Conservation (phyloP, 305 asterid species). For the Nicotiana rustica region DNA sequence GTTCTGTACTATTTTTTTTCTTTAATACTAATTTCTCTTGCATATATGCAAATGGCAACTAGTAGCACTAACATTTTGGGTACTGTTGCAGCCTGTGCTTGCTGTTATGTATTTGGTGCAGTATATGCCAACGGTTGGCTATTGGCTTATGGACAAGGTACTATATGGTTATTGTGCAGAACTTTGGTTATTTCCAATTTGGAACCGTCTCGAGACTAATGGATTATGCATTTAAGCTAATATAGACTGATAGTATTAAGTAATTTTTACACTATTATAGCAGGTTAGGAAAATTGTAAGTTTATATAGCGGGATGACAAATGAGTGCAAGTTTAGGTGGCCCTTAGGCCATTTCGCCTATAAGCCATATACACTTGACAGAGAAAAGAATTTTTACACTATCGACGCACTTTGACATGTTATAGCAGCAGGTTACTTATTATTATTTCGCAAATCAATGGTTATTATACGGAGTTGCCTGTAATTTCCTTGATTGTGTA, state of each 20-base stretch:
- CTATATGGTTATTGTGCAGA: constrained; percentile 10
- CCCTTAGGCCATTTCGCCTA: too few relatives aligned
- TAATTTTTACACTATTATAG: neutral
- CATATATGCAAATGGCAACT: neutral
- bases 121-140: constrained; percentile 81
- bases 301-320: too few relatives aligned
- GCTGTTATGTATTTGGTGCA: constrained; percentile 91
- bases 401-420: constrained; percentile 6
- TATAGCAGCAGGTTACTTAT: neutral
- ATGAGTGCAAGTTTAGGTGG: too few relatives aligned
- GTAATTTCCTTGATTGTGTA: neutral
- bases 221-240: neutral
- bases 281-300: neutral
- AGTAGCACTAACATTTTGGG: constrained; percentile 3
- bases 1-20: neutral
- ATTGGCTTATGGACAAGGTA: constrained; percentile 99
- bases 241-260: neutral
- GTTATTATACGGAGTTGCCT: neutral
- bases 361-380: neutral
- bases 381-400: neutral
- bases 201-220: neutral
- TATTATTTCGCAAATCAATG: neutral
- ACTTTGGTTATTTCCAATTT: constrained; percentile 13
- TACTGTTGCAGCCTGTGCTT: constrained; percentile 87
- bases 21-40: constrained; percentile 21